Base-by-base conservation (phyloP, 169 alveolate species). In the Perkinsus marinus region DNA sequence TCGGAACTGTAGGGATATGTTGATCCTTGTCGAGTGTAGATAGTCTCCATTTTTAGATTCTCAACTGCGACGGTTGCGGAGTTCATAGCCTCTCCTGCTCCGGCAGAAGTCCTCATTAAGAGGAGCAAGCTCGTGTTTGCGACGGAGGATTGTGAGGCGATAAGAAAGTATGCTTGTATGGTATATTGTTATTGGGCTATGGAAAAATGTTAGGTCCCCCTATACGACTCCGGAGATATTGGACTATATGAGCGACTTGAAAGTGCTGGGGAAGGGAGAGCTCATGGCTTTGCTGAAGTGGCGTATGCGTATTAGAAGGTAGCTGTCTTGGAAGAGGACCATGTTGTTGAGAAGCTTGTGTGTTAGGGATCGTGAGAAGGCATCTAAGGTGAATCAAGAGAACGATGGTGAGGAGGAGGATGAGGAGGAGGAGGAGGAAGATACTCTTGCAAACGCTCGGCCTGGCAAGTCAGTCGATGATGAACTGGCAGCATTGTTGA, bases 181-280 rank as follows among this genome's bases (percentile, higher is more conserved):
- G 30, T 92, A 79, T 34, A 92, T 36, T 22, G 91, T n/a, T n/a
- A 68, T 46, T 94, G 43, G 34, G 95, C 39, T 17, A 94, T 92
- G 36, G 92, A 92, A 89, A 68, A 79, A 93, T 92, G 90, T 90
- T 46, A 92, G 90, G 43, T 36, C 39, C 91, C 47, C 68, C 89
- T 68, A 90, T 37, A 41, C 89, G 26, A 92, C 92, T 68, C 92
- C 91, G 91, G 93, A 92, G 90, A 68, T 46, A n/a, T 92, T 37
- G 91, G 95, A 95, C 68, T 90, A 93, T 39, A 91, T 90, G 68
- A 95, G 93, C n/a, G 97, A 94, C 89, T 91, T 96, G 19, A 93
- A 96, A 93, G 98, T 97, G 39, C 95, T 97, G 38, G 98, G 98
- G 5, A 96, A 96, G 37, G 91, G 96, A 0, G 99, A 97, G 43